phyloP scores from a whole-genome alignment of 2,329 filamentous ascomycete genomes.

The Verticillium klebahnii region DNA sequence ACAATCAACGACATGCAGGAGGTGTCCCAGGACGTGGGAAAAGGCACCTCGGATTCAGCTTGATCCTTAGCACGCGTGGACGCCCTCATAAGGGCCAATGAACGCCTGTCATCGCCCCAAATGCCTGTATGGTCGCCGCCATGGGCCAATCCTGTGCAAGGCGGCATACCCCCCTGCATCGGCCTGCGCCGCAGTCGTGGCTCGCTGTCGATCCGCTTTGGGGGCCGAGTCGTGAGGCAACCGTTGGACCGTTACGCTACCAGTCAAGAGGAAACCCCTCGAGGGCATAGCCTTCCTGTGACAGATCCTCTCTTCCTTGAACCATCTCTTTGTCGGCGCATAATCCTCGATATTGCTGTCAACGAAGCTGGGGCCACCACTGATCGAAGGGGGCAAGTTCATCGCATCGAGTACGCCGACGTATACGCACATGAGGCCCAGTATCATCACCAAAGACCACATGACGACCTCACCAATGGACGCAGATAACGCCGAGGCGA shows the following conservation, averaged over 20 bases:
- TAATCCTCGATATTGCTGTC: background rate
- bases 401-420: background rate
- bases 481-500: slow-evolving; percentile 3
- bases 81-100: slow-evolving; percentile 4
- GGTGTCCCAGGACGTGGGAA: slow-evolving; percentile 7
- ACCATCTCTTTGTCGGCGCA: background rate
- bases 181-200: slow-evolving; percentile 4
- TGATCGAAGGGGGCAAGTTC: background rate
- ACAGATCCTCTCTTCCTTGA: background rate
- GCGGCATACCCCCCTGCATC: background rate
- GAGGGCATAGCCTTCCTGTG: background rate
- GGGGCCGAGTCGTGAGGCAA: slow-evolving; percentile 10
- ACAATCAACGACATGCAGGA: slow-evolving; percentile 5
- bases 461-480: slow-evolving; percentile 1
- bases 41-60: background rate
- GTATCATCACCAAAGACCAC: background rate
- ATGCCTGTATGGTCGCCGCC: slow-evolving; percentile 8
- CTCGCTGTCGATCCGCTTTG: slow-evolving; percentile 8
- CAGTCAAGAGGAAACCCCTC: slow-evolving; percentile 1
- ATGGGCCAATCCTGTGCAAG: slow-evolving; percentile 10
- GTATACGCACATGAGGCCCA: background rate
- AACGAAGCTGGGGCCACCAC: background rate
- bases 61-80: background rate
- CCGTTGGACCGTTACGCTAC: background rate
- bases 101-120: slow-evolving; percentile 5